Evolutionary conservation across 2,329 filamentous ascomycete genomes (phyloP).

Genomic region (Colletotrichum graminicola): DNA sequence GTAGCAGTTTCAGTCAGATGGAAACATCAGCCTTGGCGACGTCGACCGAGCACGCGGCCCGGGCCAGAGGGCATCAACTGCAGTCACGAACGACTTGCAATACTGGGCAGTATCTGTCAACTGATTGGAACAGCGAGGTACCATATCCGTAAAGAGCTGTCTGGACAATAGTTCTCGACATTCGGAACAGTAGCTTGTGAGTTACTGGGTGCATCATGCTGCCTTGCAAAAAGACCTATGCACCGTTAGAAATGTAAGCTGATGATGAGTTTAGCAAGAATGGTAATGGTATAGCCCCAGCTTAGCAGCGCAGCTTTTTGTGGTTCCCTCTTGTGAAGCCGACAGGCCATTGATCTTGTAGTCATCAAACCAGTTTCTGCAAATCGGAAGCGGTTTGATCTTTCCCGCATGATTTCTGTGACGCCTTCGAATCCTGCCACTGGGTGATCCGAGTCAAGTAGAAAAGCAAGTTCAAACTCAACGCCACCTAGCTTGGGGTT

Average conservation of each 20-base stretch:
- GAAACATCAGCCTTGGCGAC: not conserved
- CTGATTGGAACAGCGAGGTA: not conserved
- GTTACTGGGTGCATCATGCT: not conserved
- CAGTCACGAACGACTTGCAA: not conserved
- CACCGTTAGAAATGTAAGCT: not conserved
- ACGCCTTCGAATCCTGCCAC: not conserved
- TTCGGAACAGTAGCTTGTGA: not conserved
- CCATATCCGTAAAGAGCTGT: not conserved
- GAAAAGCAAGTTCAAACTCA: not conserved
- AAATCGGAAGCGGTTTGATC: not conserved
- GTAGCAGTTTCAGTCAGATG: not conserved
- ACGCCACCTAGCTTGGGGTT: not conserved
- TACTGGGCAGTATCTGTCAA: not conserved
- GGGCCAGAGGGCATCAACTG: not conserved
- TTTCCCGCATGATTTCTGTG: not conserved
- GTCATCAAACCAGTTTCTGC: not conserved
- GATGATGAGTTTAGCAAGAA: not conserved
- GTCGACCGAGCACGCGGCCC: not conserved
- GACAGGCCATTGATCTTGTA: not conserved
- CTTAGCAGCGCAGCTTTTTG: not conserved
- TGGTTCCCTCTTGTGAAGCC: not conserved
- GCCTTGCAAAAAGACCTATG: not conserved
- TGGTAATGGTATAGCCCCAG: too few species aligned
- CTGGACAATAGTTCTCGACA: not conserved
- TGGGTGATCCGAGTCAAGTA: not conserved